A percentile compares a stretch with the other conserved stretches of the same genome.
Conservation (phyloP, 192 early-diverging fungal species). For the Coemansia sp. region DNA sequence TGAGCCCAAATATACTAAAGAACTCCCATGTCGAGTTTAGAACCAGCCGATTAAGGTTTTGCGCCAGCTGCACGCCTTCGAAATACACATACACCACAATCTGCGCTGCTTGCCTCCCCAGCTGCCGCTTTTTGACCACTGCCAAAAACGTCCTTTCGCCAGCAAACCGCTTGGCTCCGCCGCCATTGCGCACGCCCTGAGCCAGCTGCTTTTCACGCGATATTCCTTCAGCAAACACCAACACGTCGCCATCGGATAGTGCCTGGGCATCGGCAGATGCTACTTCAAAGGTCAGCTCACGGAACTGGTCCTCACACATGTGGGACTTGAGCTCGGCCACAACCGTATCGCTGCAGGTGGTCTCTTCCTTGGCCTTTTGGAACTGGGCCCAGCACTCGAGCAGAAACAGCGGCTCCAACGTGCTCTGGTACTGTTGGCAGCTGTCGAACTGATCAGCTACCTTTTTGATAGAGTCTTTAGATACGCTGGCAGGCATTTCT, state of each 20-base stretch:
- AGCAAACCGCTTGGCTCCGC: slow-evolving; percentile 8
- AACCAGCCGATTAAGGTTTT: slow-evolving; percentile 25
- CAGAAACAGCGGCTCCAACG: slow-evolving; percentile 80
- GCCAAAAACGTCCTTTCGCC: slow-evolving; percentile 37
- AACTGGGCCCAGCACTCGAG: slow-evolving; percentile 87
- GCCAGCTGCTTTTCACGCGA: slow-evolving; percentile 26
- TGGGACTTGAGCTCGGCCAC: slow-evolving; percentile 53
- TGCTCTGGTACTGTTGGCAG: slow-evolving; percentile 57
- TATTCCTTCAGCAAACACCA: slow-evolving; percentile 55
- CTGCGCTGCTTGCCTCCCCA: slow-evolving; percentile 19
- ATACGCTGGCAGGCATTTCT: slow-evolving; percentile 57
- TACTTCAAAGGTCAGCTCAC: slow-evolving; percentile 62
- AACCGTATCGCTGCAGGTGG: slow-evolving; percentile 24
- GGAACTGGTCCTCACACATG: slow-evolving; percentile 70
- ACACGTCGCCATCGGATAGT: slow-evolving; percentile 61
- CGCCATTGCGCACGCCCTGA: slow-evolving; percentile 7
- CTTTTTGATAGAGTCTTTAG: slow-evolving; percentile 13
- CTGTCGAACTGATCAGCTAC: slow-evolving; percentile 64
- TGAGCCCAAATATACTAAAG: slow-evolving; percentile 60
- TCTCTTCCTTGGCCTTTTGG: slow-evolving; percentile 66
- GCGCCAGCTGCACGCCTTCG: slow-evolving; percentile 14
- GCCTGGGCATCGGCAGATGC: slow-evolving; percentile 37
- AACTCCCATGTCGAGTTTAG: slow-evolving; percentile 44
- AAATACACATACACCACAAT: slow-evolving; percentile 35
- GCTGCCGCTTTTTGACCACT: slow-evolving; percentile 36